Percentiles rank a stretch among this genome's conserved stretches.
These are phyloP conservation scores for Candida methanosorbosa DNA, from an alignment of 805 yeast species.

Conservation along the genomic window DNA sequence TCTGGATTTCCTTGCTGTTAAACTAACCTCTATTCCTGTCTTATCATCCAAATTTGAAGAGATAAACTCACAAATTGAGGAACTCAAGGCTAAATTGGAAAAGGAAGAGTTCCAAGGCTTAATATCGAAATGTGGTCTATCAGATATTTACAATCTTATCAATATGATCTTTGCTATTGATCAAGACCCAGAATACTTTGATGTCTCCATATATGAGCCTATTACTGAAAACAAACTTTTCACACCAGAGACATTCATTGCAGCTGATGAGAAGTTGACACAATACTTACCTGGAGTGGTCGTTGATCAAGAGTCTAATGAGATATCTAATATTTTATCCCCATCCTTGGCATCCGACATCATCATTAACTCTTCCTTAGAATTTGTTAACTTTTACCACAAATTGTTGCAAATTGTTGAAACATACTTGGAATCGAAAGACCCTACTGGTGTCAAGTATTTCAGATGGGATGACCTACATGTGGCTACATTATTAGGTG, in stretches of 20 bases:
- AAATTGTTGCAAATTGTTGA: constrained; percentile 28
- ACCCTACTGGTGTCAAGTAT: constrained; percentile 17
- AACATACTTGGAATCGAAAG: constrained; percentile 26
- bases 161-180: constrained; percentile 65
- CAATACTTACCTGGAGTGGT: constrained; percentile 51
- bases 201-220: constrained; percentile 57
- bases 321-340: constrained; percentile 49
- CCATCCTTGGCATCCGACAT: constrained; percentile 55
- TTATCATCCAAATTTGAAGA: constrained; percentile 29
- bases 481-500: constrained; percentile 63
- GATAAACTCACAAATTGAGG: constrained; percentile 25
- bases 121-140: constrained; percentile 43
- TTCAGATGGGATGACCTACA: constrained; percentile 51
- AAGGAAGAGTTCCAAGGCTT: constrained; percentile 38
- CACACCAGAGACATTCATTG: constrained; percentile 31
- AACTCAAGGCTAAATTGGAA: constrained; percentile 30
- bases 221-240: constrained; percentile 53
- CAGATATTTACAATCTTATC: constrained; percentile 53
- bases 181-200: constrained; percentile 44
- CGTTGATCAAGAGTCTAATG: constrained; percentile 47
- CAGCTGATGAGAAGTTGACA: constrained; percentile 37
- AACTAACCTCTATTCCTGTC: constrained; percentile 38
- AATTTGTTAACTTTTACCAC: constrained; percentile 39
- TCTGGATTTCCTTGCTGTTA: constrained; percentile 48
- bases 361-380: constrained; percentile 37